These are phyloP conservation scores for Sugiyamaella boreocaroliniensis DNA, from an alignment of 805 yeast species.

Conservation along the genomic window DNA sequence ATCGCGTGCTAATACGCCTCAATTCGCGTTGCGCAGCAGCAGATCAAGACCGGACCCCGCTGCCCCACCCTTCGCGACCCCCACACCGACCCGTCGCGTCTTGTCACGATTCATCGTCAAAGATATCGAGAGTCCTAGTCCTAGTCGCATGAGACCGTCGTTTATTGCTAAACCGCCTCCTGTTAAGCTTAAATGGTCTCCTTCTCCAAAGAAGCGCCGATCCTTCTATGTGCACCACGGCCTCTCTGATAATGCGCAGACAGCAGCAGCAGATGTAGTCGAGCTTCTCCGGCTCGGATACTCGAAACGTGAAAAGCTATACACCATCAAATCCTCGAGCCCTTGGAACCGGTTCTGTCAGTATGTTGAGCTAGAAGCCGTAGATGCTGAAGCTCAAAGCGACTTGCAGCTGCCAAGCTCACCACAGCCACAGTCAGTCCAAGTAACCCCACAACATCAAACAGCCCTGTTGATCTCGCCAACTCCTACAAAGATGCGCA, in stretches of 20 bases:
- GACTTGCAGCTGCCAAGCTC: too few relatives aligned
- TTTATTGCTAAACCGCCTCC: neutral
- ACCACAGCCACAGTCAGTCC: too few relatives aligned
- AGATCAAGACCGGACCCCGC: neutral
- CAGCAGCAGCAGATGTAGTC: neutral
- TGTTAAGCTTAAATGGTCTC: conserved; percentile 9
- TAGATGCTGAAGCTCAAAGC: neutral
- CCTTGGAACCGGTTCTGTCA: neutral
- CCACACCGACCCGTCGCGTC: neutral
- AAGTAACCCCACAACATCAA: too few relatives aligned
- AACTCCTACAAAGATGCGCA: too few relatives aligned
- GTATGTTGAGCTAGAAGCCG: neutral
- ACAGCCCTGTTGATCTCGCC: too few relatives aligned
- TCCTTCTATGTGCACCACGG: conserved; percentile 5
- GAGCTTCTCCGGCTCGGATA: neutral
- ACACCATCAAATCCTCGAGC: neutral
- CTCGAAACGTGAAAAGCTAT: neutral
- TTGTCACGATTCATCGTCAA: neutral
- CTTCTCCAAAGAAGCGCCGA: conserved; percentile 13
- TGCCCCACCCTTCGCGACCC: neutral
- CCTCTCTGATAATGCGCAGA: conserved; percentile 9
- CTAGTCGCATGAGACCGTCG: neutral
- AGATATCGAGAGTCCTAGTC: neutral
- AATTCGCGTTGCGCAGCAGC: too few relatives aligned
- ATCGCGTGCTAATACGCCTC: too few relatives aligned